Evolutionary conservation across 225 moss, liverwort and hornwort species (phyloP).

Genomic region (Polytrichum formosum): DNA sequence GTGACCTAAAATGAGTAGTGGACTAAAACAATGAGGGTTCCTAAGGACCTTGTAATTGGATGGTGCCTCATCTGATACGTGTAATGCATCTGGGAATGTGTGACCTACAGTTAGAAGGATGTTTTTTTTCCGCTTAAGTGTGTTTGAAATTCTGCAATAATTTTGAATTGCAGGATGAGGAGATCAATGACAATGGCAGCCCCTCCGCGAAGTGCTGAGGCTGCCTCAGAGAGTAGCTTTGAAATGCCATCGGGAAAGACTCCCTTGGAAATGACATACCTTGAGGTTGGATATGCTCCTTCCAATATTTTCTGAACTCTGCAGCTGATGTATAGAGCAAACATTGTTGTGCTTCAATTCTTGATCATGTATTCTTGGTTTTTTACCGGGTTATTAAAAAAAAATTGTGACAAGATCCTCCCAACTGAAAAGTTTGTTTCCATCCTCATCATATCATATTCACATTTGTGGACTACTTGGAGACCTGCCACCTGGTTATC

Average conservation of each 20-base stretch:
- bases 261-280: conserved; percentile 40
- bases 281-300: conserved; percentile 26
- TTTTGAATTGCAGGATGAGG: neutral
- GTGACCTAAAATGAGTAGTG: neutral
- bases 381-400: neutral
- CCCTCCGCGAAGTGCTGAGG: conserved; percentile 3
- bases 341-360: neutral
- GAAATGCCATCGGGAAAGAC: neutral
- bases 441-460: no score
- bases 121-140: no score
- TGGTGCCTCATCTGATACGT: no score
- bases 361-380: neutral
- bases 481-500: neutral
- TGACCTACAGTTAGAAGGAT: no score
- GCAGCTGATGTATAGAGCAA: neutral
- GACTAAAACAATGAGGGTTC: no score
- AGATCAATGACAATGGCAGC: conserved; percentile 1
- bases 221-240: neutral
- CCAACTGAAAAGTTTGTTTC: neutral
- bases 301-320: neutral
- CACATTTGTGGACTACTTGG: no score
- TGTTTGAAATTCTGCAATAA: neutral
- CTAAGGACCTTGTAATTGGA: no score
- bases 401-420: neutral
- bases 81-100: no score